Conservation (phyloP, 2,329 filamentous ascomycete genomes). For the Fusarium napiforme region DNA sequence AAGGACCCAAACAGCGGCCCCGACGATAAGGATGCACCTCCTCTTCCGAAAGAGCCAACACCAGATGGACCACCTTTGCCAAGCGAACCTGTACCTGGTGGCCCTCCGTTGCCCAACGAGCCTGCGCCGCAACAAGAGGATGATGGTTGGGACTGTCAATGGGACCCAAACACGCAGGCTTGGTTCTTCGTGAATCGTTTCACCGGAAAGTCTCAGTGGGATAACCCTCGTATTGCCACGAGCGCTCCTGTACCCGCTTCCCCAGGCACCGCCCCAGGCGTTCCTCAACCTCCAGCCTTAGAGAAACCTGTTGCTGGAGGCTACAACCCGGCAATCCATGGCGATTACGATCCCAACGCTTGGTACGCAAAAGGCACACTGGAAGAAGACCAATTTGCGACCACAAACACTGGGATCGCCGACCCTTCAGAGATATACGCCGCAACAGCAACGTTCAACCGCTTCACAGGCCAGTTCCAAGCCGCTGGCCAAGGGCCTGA, state of each 20-base stretch:
- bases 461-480: conserved; percentile 89
- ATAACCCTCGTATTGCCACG: conserved; percentile 80
- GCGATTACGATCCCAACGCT: conserved; percentile 95
- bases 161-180: conserved; percentile 74
- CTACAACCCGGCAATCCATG: conserved; percentile 96
- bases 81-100: conserved; percentile 44
- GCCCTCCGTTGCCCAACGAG: conserved; percentile 57
- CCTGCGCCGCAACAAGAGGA: conserved; percentile 66
- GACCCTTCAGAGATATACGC: conserved; percentile 67
- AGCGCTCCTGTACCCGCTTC: conserved; percentile 48
- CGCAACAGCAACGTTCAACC: conserved; percentile 84
- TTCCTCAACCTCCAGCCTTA: conserved; percentile 49
- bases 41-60: conserved; percentile 51
- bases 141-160: conserved; percentile 83
- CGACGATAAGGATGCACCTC: conserved; percentile 45
- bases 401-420: conserved; percentile 38
- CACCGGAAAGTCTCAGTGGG: conserved; percentile 81
- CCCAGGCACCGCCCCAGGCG: conserved; percentile 37
- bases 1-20: conserved; percentile 3
- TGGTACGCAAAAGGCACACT: conserved; percentile 79
- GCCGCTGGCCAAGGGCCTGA: conserved; percentile 73
- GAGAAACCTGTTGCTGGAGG: conserved; percentile 69
- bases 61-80: conserved; percentile 49
- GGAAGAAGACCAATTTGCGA: conserved; percentile 49
- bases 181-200: conserved; percentile 90